Base-by-base conservation (phyloP, 495 filamentous ascomycete genomes). In the Ramalina intermedia region DNA sequence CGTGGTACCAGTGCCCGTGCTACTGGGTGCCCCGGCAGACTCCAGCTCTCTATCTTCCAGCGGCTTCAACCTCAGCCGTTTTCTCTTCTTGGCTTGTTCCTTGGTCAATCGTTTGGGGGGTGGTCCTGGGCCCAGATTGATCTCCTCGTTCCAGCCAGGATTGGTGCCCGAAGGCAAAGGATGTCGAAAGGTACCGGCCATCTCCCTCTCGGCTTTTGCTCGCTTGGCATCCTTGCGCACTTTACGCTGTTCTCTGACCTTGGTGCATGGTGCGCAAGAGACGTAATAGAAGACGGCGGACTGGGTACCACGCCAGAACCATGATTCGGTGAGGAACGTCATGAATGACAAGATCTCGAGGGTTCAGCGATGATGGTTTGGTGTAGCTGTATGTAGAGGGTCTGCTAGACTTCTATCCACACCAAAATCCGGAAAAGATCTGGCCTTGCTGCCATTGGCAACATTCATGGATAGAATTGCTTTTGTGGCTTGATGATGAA, bases 251-350 rank as follows among this genome's bases (percentile, higher is more conserved):
- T 82, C 70, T 23, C 66, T 66, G 49, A 77, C 66, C 47, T 79
- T 73, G 46, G 76, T 68, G 66, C 87, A 95, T 58, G 87, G 86
- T 27, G 84, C 80, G 64, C 87, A 94, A 43, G 84, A 83, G 49
- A 79, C 73, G 55, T 89, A 78, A 70, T 89, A 93, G 66, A 93
- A 94, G 61, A 89, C 67, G 49, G 84, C 85, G 14, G 87, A 94
- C 67, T 91, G 87, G 45, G 62, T 69, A 44, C 73, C 73, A 21
- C 73, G 66, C 57, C 65, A 74, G 58, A 76, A 65, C 73, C 73
- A 76, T 38, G 57, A 50, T 46, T 37, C 43, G n/a, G 50, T 53
- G 29, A 53, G 54, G 26, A 52, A 53, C 41, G 51, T 52, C 20
- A 40, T 40, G 33, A 37, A 35, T 33, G 39, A 41, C 17, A 41